Percentiles rank a stretch among this genome's conserved stretches.
Evolutionary conservation across 139 green algal species (phyloP).

Genomic region (Marvania coccoides): DNA sequence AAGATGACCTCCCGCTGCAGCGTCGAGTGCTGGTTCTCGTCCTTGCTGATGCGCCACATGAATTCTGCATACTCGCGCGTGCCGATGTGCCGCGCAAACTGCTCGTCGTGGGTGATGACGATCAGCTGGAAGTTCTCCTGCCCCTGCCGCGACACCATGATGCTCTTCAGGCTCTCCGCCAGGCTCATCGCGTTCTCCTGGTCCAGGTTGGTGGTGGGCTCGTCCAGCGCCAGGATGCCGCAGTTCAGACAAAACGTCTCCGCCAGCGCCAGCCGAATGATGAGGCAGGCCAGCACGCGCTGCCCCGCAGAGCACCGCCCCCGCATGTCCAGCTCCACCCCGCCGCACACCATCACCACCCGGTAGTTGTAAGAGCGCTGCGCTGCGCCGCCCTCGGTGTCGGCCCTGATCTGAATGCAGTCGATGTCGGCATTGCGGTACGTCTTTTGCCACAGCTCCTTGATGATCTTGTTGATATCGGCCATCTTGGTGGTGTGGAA

Average conservation of each 20-base stretch:
- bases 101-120: conserved; percentile 98
- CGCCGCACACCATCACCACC: conserved; percentile 77
- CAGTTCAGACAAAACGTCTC: conserved; percentile 98
- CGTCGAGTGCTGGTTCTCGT: conserved; percentile 64
- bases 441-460: conserved; percentile 99
- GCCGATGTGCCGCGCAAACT: conserved; percentile 69
- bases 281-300: conserved; percentile 91
- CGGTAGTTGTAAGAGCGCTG: conserved; percentile 92
- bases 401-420: conserved; percentile 84
- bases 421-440: conserved; percentile 95
- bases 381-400: conserved; percentile 50
- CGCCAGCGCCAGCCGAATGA: conserved; percentile 95
- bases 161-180: conserved; percentile 65
- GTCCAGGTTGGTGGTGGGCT: conserved; percentile 99
- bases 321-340: conserved; percentile 96
- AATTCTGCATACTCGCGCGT: conserved; percentile 63
- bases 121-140: conserved; percentile 97
- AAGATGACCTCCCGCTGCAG: conserved; percentile 48
- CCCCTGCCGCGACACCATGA: conserved; percentile 66
- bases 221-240: conserved; percentile 95
- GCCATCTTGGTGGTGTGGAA: conserved; percentile 96
- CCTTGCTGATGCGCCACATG: conserved; percentile 83
- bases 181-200: conserved; percentile 63
- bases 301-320: conserved; percentile 93
- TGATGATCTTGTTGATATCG: conserved; percentile 95